phyloP scores from a whole-genome alignment of 2,329 filamentous ascomycete species.

The Ophiostoma australiae region DNA sequence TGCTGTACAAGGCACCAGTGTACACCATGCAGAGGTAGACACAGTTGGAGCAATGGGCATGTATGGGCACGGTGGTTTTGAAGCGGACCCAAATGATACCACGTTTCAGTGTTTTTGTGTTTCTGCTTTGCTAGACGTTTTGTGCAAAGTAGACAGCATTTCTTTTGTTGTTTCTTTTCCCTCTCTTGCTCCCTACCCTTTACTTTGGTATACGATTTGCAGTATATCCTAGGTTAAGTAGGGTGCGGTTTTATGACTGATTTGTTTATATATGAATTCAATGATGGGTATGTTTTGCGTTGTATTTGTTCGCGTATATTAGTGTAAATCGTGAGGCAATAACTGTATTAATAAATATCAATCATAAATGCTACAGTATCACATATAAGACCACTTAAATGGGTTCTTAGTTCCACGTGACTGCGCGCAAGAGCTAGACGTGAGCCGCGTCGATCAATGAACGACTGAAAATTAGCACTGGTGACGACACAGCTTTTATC shows the following conservation, averaged over 20 bases:
- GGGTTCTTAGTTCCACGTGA: neutral
- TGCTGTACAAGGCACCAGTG: conserved; percentile 70
- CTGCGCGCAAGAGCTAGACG: neutral
- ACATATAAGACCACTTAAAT: neutral
- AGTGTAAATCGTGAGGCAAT: neutral
- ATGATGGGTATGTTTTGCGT: neutral
- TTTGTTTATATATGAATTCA: conserved; percentile 2
- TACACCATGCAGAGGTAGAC: conserved; percentile 48
- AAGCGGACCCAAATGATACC: conserved; percentile 10
- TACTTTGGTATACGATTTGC: neutral
- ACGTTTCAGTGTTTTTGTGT: neutral
- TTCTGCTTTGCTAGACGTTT: neutral
- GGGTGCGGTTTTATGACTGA: conserved; percentile 4
- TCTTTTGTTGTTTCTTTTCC: neutral
- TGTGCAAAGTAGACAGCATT: neutral
- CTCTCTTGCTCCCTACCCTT: neutral
- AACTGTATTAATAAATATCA: neutral
- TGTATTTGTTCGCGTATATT: neutral
- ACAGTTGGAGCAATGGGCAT: neutral
- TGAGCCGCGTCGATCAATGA: neutral
- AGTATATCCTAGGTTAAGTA: neutral
- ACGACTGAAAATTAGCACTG: neutral
- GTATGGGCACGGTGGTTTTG: neutral
- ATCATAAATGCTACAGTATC: no score
- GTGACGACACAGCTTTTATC: neutral